phyloP scores from a whole-genome alignment of 83 land plant species.

The Thuja plicata region DNA sequence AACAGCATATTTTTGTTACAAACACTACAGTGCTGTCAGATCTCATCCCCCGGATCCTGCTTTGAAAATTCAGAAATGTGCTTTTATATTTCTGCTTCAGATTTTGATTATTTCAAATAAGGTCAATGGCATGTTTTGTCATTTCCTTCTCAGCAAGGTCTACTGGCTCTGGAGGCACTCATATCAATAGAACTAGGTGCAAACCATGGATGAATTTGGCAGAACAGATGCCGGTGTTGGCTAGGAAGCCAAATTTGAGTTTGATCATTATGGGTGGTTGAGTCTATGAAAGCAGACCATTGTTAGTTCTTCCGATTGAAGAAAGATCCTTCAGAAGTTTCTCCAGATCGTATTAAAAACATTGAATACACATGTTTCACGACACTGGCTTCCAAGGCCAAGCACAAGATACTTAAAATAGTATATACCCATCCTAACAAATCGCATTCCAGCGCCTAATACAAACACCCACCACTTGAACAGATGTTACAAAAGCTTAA shows the following conservation, averaged over 20 bases:
- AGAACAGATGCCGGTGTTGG: not conserved
- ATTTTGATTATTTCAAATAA: not conserved
- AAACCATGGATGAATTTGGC: not conserved
- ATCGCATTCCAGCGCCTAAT: not conserved
- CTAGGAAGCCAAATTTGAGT: not conserved
- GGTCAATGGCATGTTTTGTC: not conserved
- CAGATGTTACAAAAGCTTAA: not conserved
- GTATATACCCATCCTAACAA: not conserved
- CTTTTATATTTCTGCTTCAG: not conserved
- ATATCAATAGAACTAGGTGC: not conserved
- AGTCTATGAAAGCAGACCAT: not conserved
- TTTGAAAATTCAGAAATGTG: not conserved
- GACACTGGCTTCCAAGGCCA: not conserved
- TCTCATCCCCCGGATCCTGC: not conserved
- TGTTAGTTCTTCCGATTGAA: not conserved
- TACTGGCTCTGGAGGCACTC: not conserved
- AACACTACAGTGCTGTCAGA: not conserved
- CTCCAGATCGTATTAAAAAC: not conserved
- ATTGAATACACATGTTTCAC: not conserved
- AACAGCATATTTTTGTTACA: not conserved
- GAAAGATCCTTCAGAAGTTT: not conserved
- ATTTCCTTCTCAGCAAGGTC: not conserved
- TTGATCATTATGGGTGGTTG: not conserved
- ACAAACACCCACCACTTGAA: conserved; percentile 1
- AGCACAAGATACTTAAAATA: not conserved